A percentile compares a stretch with the other conserved stretches of the same genome.
phyloP scores from a whole-genome alignment of 208 protist species.

The Leishmania aethiopica region DNA sequence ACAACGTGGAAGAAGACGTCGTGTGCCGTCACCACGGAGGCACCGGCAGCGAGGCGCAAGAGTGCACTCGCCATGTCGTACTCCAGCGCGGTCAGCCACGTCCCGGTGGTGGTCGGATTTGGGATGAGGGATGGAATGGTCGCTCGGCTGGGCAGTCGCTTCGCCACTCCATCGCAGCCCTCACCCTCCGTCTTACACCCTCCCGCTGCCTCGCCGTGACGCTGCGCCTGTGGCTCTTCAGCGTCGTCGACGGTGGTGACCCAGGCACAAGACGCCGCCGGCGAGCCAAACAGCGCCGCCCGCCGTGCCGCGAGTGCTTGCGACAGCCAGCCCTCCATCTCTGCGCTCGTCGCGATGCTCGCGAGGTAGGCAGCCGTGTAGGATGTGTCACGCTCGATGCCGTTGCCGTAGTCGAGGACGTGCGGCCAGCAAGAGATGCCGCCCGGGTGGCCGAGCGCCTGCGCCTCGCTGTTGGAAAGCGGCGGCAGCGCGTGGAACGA shows the following conservation, averaged over 20 bases:
- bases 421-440: constrained; percentile 66
- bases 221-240: neutral
- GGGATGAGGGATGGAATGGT: neutral
- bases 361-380: constrained; percentile 55
- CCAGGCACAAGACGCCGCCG: neutral
- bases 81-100: constrained; percentile 30
- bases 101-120: neutral
- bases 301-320: constrained; percentile 17
- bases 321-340: constrained; percentile 43
- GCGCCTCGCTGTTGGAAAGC: constrained; percentile 16
- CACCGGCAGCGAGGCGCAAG: constrained; percentile 21
- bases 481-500: neutral
- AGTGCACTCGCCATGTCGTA: constrained; percentile 34
- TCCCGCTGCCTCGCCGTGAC: neutral
- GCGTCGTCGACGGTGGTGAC: neutral
- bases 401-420: constrained; percentile 47
- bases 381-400: constrained; percentile 49
- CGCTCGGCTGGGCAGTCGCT: neutral
- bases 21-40: constrained; percentile 1
- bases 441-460: constrained; percentile 25
- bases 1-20: constrained; percentile 25
- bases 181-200: neutral
- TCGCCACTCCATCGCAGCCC: neutral
- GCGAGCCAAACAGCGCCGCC: constrained; percentile 11
- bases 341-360: constrained; percentile 38